A percentile compares a stretch with the other conserved stretches of the same genome.
Evolutionary conservation across 148 eudicot species (phyloP).

Genomic region (Rhododendron molle): DNA sequence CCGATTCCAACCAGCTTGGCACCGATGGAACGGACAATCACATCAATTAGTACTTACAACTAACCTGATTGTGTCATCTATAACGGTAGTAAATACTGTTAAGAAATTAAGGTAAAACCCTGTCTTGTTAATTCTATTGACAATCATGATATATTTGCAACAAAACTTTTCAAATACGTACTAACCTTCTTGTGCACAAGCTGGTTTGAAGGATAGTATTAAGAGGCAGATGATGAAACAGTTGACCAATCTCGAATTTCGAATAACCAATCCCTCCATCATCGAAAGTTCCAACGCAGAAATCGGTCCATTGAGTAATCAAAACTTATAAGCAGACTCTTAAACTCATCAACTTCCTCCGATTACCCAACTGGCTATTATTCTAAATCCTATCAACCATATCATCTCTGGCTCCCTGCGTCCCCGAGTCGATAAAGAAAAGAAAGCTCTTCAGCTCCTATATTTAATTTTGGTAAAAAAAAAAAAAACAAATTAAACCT

Average conservation of each 20-base stretch:
- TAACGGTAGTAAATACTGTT: background rate
- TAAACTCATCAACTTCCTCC: background rate
- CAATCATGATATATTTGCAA: background rate
- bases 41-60: background rate
- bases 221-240: constrained; percentile 24
- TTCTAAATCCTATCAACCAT: background rate
- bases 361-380: constrained; percentile 2
- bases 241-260: constrained; percentile 18
- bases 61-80: background rate
- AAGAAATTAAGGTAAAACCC: background rate
- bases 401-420: constrained; percentile 1
- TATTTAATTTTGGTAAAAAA: background rate
- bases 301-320: constrained; percentile 28
- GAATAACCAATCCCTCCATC: constrained; percentile 29
- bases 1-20: too few species aligned
- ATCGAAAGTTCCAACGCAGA: constrained; percentile 17
- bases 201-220: constrained; percentile 18
- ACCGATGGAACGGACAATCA: too few species aligned
- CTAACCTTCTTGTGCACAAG: constrained; percentile 39
- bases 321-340: constrained; percentile 16
- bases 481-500: too few species aligned
- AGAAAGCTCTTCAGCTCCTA: background rate
- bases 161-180: background rate
- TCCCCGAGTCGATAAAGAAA: background rate
- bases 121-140: background rate